Percentiles rank a stretch among this genome's conserved stretches.
These are phyloP conservation scores for Aureobasidium sp. DNA, from an alignment of 2,329 filamentous ascomycete genomes.

Conservation along the genomic window DNA sequence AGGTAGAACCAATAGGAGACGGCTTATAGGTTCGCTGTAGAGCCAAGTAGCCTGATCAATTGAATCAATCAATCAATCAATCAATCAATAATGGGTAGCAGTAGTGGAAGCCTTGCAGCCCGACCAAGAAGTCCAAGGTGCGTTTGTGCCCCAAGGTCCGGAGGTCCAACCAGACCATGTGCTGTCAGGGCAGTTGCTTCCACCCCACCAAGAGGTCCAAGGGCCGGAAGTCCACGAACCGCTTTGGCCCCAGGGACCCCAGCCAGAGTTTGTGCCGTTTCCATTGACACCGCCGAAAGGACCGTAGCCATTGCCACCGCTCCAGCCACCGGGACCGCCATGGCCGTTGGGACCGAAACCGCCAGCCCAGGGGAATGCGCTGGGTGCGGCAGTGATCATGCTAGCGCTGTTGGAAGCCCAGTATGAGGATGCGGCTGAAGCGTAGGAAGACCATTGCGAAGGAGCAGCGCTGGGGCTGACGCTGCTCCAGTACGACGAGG, in stretches of 20 bases:
- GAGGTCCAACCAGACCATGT: slow-evolving; percentile 28
- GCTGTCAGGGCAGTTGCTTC: slow-evolving; percentile 22
- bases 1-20: too few species aligned
- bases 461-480: slow-evolving; percentile 6
- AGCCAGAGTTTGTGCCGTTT: slow-evolving; percentile 18
- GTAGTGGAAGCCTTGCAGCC: slow-evolving; percentile 26
- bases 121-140: slow-evolving; percentile 28
- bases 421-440: slow-evolving; percentile 10
- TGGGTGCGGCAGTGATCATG: neutral
- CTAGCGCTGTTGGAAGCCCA: neutral
- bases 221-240: slow-evolving; percentile 25
- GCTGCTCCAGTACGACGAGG: slow-evolving; percentile 15
- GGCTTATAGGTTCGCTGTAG: too few species aligned
- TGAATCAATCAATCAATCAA: too few species aligned
- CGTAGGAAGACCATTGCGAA: slow-evolving; percentile 10
- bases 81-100: too few species aligned
- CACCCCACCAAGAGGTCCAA: slow-evolving; percentile 30
- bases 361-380: slow-evolving; percentile 12
- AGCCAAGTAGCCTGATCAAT: too few species aligned
- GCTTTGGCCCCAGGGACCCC: slow-evolving; percentile 24
- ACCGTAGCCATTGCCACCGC: slow-evolving; percentile 14
- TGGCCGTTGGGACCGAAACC: slow-evolving; percentile 7
- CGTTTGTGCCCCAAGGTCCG: slow-evolving; percentile 22
- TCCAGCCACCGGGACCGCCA: slow-evolving; percentile 14
- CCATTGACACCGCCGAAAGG: slow-evolving; percentile 14